Evolutionary conservation across 345 rosid genomes (phyloP), one percentile per base, ranked within the genome.

Genomic region (Eucalyptus decipiens): DNA sequence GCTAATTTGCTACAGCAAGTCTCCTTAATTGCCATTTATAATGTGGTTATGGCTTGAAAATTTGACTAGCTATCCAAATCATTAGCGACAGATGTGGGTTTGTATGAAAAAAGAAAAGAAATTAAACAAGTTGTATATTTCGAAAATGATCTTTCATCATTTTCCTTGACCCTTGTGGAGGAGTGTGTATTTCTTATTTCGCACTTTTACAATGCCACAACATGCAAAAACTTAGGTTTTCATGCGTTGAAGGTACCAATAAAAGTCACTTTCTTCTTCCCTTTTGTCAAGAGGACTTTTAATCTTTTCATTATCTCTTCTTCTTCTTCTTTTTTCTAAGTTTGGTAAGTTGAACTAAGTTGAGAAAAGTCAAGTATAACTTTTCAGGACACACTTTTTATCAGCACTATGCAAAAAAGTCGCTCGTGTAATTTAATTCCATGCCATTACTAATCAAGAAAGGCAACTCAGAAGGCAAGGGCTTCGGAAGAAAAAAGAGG

Each of bases 151-250:
- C 42, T 10, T 69, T 69, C 37, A 16, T n/a, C 21, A 34, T 69
- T 69, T 69, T 69, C 80, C 13, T 65, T n/a, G 72, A 62, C 69
- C 34, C 69, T 32, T n/a, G 80, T 32, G 21, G 19, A 67, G 80
- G 80, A 32, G 80, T 67, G n/a, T 67, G 40, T 67, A 32, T n/a
- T 32, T 67, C 23, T 67, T 67, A 67, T 8, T 67, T 67, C 2
- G 10, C 37, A 32, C 9, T 67, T 67, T 67, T 32, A n/a, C 40
- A 65, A 65, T n/a, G 40, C 32, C 76, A 0, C 23, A 0, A 8
- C 21, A 16, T 16, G 21, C 21, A 34, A 5, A 32, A 34, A 9
- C 43, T 69, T 34, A 69, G 7, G 80, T 34, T 69, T 69, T 34
- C 80, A 34, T 69, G 43, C 43, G 2, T 69, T 34, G 42, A 37